Evolutionary conservation across 2,329 filamentous ascomycete species (phyloP).

Genomic region (Mycogone perniciosa): DNA sequence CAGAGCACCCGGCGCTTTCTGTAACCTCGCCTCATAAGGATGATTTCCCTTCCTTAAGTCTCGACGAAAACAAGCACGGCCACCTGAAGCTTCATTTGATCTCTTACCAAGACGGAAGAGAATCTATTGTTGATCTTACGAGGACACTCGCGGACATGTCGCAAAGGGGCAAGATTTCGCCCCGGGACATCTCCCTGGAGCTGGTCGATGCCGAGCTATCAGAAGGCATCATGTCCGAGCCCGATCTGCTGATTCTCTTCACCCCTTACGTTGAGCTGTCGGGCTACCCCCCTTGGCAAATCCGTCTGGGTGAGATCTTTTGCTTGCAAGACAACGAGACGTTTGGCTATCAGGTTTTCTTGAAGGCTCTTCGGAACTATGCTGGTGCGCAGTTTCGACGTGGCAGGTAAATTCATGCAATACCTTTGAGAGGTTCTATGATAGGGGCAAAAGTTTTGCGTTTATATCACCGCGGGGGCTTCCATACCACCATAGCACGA

Average conservation of each 20-base stretch:
- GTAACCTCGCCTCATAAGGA: constrained; percentile 40
- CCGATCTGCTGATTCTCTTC: constrained; percentile 84
- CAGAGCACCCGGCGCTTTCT: constrained; percentile 63
- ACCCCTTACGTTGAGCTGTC: constrained; percentile 75
- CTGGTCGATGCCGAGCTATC: constrained; percentile 84
- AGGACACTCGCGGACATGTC: constrained; percentile 94
- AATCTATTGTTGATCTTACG: constrained; percentile 91
- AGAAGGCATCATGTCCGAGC: constrained; percentile 75
- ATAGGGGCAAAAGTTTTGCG: constrained; percentile 5
- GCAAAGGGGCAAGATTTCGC: constrained; percentile 75
- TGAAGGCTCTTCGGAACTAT: constrained; percentile 76
- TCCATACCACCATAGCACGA: constrained; percentile 44
- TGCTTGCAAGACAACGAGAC: constrained; percentile 67
- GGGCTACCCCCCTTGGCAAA: constrained; percentile 95
- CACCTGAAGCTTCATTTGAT: constrained; percentile 65
- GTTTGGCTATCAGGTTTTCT: constrained; percentile 91
- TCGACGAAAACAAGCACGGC: constrained; percentile 28
- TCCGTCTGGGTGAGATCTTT: constrained; percentile 91
- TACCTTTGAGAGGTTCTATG: background rate
- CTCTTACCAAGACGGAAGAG: constrained; percentile 80
- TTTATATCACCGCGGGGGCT: constrained; percentile 17
- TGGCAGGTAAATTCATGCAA: constrained; percentile 47
- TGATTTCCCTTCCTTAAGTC: constrained; percentile 23
- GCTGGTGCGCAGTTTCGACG: constrained; percentile 84
- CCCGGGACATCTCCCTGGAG: constrained; percentile 76